Evolutionary conservation across 805 yeast species (phyloP), one percentile per base, ranked within the genome.

Genomic region (Candida palmyrensis): DNA sequence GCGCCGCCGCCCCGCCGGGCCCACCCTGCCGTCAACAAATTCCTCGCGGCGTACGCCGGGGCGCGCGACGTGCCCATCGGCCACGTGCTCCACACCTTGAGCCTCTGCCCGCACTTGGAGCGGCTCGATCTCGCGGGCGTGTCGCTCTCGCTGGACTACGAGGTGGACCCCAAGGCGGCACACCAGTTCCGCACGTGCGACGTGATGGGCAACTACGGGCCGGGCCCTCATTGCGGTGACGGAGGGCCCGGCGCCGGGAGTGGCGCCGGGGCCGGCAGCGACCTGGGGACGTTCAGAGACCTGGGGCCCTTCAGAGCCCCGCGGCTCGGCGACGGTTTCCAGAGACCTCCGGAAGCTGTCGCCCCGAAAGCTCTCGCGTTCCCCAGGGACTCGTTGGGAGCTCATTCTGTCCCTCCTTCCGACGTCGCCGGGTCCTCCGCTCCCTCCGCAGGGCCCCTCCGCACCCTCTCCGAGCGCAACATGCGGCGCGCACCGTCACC

Each of bases 41-140:
- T 79, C 41, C 52, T 85, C 23, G 47, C 68, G 34, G 80, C 75
- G 51, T 82, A 82, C 54, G 68, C 85, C 3, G 64, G 72, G 14
- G 69, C 80, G n/a, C 76, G 72, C 43, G 96, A 87, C 51, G 51
- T 87, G 5, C 96, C 96, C 1, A 59, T 81, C 18, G 96, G 96
- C 0, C 75, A 77, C 41, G 47, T 88, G 7, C 49, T 87, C 10
- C 94, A 84, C 51, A 47, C 86, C 23, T 48, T 87, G 24, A 70
- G 69, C n/a, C 59, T 74, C 21, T 88, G 96, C 49, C 76, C 76
- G 10, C 79, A 82, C 43, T 45, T 87, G 23, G 56, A 50, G 11
- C 45, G 57, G 3, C 44, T 87, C 16, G 68, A 87, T 45, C 53
- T 87, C n/a, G 77, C 77, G 4, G 70, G 71, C 30, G 44, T 86